A percentile compares a stretch with the other conserved stretches of the same genome.
These are phyloP conservation scores for Skeletonema costatum DNA, from an alignment of 108 stramenopile genomes.

Conservation along the genomic window DNA sequence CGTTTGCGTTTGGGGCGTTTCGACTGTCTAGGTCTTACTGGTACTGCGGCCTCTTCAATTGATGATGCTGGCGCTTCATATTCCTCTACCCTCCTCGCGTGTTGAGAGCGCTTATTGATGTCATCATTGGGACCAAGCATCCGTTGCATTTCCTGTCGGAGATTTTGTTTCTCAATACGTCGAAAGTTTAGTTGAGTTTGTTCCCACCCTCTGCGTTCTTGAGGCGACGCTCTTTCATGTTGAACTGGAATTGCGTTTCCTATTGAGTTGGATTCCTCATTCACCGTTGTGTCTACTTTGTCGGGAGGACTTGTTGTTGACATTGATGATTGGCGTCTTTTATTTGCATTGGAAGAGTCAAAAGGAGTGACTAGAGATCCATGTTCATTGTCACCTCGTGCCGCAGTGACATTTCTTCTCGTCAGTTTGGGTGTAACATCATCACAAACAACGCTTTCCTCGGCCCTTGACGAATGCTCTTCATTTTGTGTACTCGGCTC, in stretches of 20 bases:
- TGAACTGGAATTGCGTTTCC: constrained; percentile 1
- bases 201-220: constrained; percentile 35
- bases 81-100: neutral
- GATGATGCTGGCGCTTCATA: neutral
- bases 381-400: neutral
- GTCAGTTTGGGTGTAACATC: neutral
- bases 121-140: constrained; percentile 10
- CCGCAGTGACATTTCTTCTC: neutral
- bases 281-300: neutral
- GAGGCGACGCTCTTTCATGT: constrained; percentile 4
- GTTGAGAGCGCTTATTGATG: neutral
- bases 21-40: constrained; percentile 1
- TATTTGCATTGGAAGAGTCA: neutral
- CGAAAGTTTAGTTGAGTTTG: constrained; percentile 34
- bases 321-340: neutral
- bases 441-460: neutral
- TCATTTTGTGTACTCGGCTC: neutral
- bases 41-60: neutral
- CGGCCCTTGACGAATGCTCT: neutral
- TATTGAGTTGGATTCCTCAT: neutral
- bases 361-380: neutral
- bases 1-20: constrained; percentile 17
- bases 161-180: constrained; percentile 19
- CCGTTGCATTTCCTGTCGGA: constrained; percentile 15
- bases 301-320: neutral